A percentile compares a stretch with the other conserved stretches of the same genome.
phyloP scores from a whole-genome alignment of 1,284 basidiomycete species.

The Puccinia polysora region DNA sequence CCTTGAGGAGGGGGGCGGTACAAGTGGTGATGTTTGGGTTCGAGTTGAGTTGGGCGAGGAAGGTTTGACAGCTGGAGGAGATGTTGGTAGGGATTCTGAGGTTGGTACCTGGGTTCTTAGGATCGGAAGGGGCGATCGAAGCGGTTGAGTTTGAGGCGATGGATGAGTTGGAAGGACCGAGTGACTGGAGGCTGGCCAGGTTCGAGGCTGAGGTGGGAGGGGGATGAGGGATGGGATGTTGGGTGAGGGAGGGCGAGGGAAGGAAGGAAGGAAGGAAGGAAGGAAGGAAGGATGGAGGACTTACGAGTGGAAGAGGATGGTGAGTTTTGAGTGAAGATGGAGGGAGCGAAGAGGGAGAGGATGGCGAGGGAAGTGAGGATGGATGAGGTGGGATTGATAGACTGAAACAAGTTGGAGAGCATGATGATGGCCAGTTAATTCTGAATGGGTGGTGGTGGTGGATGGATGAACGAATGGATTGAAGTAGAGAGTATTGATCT shows the following conservation, averaged over 20 bases:
- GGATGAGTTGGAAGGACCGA: neutral
- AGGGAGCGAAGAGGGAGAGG: neutral
- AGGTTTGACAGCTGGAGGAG: conserved; percentile 27
- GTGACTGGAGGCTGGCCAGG: neutral
- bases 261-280: neutral
- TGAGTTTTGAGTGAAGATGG: neutral
- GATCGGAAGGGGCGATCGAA: neutral
- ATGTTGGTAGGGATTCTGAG: conserved; percentile 23
- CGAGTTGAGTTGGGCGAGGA: conserved; percentile 26
- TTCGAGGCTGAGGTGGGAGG: neutral
- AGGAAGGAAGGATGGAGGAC: neutral
- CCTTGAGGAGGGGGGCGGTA: conserved; percentile 30
- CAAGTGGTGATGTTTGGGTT: conserved; percentile 34
- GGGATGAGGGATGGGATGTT: neutral
- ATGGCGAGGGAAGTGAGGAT: neutral
- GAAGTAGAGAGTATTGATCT: too few species aligned
- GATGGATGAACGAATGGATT: too few species aligned
- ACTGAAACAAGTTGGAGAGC: too few species aligned
- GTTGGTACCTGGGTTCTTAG: conserved; percentile 24
- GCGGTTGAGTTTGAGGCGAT: neutral
- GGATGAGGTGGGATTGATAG: too few species aligned
- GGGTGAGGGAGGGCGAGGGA: neutral
- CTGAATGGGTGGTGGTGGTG: too few species aligned
- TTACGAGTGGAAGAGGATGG: neutral
- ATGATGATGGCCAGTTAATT: too few species aligned